Percentiles rank a stretch among this genome's conserved stretches.
Evolutionary conservation across 805 yeast genomes (phyloP).

Genomic region (Lachancea kluyveri): DNA sequence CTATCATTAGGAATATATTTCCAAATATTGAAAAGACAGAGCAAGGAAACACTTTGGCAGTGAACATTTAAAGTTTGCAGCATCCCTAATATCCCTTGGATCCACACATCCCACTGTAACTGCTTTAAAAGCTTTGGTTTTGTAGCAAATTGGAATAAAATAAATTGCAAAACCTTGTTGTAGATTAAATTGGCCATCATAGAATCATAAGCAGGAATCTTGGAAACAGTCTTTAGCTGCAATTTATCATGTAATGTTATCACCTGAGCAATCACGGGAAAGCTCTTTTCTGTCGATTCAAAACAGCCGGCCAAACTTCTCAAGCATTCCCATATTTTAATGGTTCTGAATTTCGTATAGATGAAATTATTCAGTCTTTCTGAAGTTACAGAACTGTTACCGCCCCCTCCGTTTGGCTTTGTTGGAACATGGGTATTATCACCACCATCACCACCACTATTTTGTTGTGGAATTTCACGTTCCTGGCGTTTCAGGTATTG

Average conservation of each 20-base stretch:
- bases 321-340: conserved; percentile 24
- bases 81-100: conserved; percentile 19
- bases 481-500: conserved; percentile 10
- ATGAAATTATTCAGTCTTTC: conserved; percentile 21
- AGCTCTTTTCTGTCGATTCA: no score
- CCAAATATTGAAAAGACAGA: conserved; percentile 28
- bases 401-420: conserved; percentile 5
- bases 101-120: conserved; percentile 26
- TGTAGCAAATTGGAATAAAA: conserved; percentile 17
- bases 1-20: conserved; percentile 12
- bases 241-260: conserved; percentile 19
- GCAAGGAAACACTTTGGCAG: conserved; percentile 20
- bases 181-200: conserved; percentile 22
- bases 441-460: no score
- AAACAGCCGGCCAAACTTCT: conserved; percentile 17
- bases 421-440: conserved; percentile 3
- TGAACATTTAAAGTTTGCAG: conserved; percentile 21
- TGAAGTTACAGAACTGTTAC: conserved; percentile 7
- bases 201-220: conserved; percentile 24
- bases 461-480: conserved; percentile 1
- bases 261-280: conserved; percentile 8
- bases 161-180: conserved; percentile 22
- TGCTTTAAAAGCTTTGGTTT: conserved; percentile 7
- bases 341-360: conserved; percentile 17
- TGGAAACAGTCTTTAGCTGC: conserved; percentile 16